Evolutionary conservation across 805 yeast genomes (phyloP), one percentile per base, ranked within the genome.

Genomic region (Candida nonsorbophila): DNA sequence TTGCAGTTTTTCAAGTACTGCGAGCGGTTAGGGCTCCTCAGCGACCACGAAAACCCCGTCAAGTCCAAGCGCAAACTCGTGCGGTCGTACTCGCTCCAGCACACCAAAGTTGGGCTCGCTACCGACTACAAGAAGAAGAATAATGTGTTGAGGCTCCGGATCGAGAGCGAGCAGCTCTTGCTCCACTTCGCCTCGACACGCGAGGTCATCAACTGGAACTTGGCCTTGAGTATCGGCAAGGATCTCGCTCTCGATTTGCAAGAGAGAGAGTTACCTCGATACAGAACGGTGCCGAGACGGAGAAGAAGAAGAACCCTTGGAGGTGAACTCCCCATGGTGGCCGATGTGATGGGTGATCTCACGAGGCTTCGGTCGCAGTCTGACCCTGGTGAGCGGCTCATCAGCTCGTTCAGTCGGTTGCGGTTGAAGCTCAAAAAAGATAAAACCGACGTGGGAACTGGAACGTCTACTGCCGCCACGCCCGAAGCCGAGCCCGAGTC

Each of bases 31-130:
- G 46, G 46, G 8, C 24, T 49, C n/a, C 21, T 46, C 8, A 28
- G 27, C n/a, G 27, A 29, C 16, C n/a, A n/a, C n/a, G n/a, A n/a
- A n/a, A 15, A 28, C n/a, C 17, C 16, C 13, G 8, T 20, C 3
- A 25, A 18, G 9, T 16, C 31, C 14, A 28, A 37, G 16, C 46
- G 36, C 24, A 67, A 53, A 28, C 49, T 82, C 17, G 42, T 71
- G n/a, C 67, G 79, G 38, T 73, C 86, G 0, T 88, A 76, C 53
- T 77, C 95, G 2, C 64, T 90, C 21, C 97, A 92, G 54, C 79
- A 79, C 55, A 88, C 92, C 8, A 77, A 70, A 44, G 58, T 84
- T 25, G 98, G 98, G 0, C 61, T 86, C 9, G 96, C 97, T 0
- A 66, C 75, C 2, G 98, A 90, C 55, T 86, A 86, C 54, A 72